phyloP scores from a whole-genome alignment of 1,284 basidiomycete genomes.

The Apiotrichum gracile region DNA sequence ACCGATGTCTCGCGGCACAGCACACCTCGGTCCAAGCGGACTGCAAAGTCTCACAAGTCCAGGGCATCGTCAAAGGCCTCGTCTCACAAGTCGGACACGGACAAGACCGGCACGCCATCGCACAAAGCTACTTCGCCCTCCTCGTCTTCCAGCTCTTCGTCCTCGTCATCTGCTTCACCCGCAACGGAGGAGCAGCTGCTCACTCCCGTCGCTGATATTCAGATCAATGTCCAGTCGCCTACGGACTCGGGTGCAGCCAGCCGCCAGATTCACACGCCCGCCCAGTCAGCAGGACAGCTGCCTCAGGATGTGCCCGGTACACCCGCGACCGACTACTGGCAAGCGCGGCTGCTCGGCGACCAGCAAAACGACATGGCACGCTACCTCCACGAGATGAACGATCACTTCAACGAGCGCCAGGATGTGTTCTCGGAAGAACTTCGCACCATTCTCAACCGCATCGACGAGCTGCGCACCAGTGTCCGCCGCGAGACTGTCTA shows the following conservation, averaged over 20 bases:
- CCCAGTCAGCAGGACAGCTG: neutral
- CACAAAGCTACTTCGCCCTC: neutral
- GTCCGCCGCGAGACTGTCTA: slow-evolving; percentile 37
- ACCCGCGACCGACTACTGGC: neutral
- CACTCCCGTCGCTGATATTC: neutral
- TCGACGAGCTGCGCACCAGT: slow-evolving; percentile 34
- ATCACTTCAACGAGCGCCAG: slow-evolving; percentile 37
- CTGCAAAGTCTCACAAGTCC: neutral
- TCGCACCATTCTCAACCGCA: slow-evolving; percentile 34
- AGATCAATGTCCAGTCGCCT: slow-evolving; percentile 4
- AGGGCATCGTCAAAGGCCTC: neutral
- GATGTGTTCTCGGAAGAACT: slow-evolving; percentile 31
- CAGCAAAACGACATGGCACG: slow-evolving; percentile 34
- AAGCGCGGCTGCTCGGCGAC: slow-evolving; percentile 1
- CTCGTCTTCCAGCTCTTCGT: too few species aligned
- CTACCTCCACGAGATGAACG: slow-evolving; percentile 43
- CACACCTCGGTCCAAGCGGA: neutral
- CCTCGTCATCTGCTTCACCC: too few species aligned
- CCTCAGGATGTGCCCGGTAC: neutral
- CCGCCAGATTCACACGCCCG: neutral
- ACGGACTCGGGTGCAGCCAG: too few species aligned
- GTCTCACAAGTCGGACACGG: neutral
- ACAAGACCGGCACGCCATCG: neutral
- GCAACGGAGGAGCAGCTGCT: neutral
- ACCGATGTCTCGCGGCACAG: neutral